Percentiles rank a stretch among this genome's conserved stretches.
Evolutionary conservation across 306 rosid genomes (phyloP).

Genomic region (Dicorynia guianensis): DNA sequence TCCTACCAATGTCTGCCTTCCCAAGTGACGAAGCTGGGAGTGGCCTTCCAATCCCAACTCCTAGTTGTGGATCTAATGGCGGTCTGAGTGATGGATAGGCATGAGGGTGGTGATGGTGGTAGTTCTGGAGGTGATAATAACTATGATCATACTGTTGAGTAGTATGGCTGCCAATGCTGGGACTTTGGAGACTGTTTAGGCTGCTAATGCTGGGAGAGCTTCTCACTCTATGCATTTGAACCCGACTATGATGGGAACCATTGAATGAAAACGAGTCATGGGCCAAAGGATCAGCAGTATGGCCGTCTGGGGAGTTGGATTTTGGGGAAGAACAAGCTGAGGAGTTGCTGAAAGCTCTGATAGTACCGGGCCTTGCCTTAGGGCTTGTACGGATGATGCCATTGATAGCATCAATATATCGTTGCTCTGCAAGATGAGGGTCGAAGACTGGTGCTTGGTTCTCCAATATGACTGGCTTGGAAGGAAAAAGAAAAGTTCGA

Average conservation of each 20-base stretch:
- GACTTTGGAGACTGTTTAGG: conserved; percentile 43
- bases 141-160: conserved; percentile 36
- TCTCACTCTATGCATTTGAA: conserved; percentile 57
- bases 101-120: conserved; percentile 30
- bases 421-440: conserved; percentile 61
- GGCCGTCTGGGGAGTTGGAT: conserved; percentile 69
- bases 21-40: conserved; percentile 30
- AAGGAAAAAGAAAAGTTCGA: conserved; percentile 68
- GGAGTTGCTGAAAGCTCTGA: conserved; percentile 16
- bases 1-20: conserved; percentile 39
- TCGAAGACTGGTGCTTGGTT: conserved; percentile 43
- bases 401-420: conserved; percentile 77
- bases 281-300: conserved; percentile 14
- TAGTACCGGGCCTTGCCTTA: conserved; percentile 4
- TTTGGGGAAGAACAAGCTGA: conserved; percentile 79
- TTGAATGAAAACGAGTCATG: conserved; percentile 35
- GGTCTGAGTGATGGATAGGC: conserved; percentile 33
- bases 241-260: neutral
- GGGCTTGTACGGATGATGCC: conserved; percentile 53
- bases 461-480: conserved; percentile 49
- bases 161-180: conserved; percentile 7
- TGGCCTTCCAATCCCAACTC: conserved; percentile 42
- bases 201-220: conserved; percentile 72
- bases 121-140: conserved; percentile 28
- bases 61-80: conserved; percentile 38